Evolutionary conservation across 495 filamentous ascomycete species (phyloP), one percentile per base, ranked within the genome.

Genomic region (Neurospora sublineolata): DNA sequence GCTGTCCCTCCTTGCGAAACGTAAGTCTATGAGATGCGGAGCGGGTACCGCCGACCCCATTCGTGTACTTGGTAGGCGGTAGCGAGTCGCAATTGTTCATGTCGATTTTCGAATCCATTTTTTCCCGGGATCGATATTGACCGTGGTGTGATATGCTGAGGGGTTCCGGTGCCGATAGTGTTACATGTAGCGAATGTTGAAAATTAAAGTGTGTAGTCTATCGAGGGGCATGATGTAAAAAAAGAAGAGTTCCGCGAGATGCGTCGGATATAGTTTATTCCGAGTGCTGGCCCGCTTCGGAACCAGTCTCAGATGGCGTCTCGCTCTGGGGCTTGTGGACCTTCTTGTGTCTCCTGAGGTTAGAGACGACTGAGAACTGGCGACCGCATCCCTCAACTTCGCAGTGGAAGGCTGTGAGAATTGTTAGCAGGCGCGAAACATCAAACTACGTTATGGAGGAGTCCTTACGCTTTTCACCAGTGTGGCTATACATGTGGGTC

Each of bases 401-500:
- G 79, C 95, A 99, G 42, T 89, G 89, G 76, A 96, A 98, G 76
- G 95, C 94, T 97, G 80, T 46, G 27, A 46, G 39, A 69, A 73
- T 72, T 68, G 78, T 88, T 76, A 87, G 84, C 75, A 76, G 33
- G 67, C 37, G 60, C 7, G 12, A 30, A 12, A 44, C 3, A 4
- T 38, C n/a, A 71, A 33, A 20, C 6, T 36, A 27, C 16, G 20
- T 27, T 20, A 37, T 36, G 16, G 12, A 36, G 72, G 69, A 30
- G 9, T 20, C 89, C 94, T 90, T 87, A 97, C 94, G 95, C 83
- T 99, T 99, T 81, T 99, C 96, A 77, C 95, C 95, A 68, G 95
- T 99, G 80, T 99, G 95, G 80, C 94, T 97, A 82, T 99, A 99
- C 89, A 97, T 98, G 78, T 99, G 95, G 33, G 95, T 99, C 76